These are phyloP conservation scores for Flaveria sonorensis DNA, from an alignment of 129 eudicot species.

Conservation along the genomic window DNA sequence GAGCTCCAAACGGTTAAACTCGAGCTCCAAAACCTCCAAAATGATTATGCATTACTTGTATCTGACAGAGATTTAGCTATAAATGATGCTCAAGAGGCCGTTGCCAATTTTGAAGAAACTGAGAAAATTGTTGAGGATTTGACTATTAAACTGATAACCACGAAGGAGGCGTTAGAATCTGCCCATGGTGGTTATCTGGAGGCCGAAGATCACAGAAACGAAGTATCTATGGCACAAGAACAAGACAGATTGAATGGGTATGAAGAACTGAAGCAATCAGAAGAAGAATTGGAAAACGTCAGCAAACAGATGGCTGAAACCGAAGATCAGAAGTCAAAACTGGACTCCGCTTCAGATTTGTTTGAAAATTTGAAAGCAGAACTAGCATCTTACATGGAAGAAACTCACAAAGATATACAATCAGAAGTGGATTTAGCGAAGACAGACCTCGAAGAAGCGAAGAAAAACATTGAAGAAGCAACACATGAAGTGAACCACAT, in stretches of 20 bases:
- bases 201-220: conserved; percentile 75
- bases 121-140: conserved; percentile 74
- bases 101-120: conserved; percentile 47
- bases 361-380: conserved; percentile 57
- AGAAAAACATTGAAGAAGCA: conserved; percentile 50
- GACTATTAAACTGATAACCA: conserved; percentile 66
- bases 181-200: conserved; percentile 85
- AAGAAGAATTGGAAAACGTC: conserved; percentile 57
- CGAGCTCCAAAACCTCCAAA: conserved; percentile 54
- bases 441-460: conserved; percentile 64
- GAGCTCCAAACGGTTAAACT: conserved; percentile 51
- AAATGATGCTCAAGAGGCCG: conserved; percentile 60
- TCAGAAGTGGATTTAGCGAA: conserved; percentile 47
- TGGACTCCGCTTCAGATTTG: conserved; percentile 51
- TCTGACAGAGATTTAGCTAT: conserved; percentile 57
- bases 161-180: conserved; percentile 71
- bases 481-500: conserved; percentile 47
- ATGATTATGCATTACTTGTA: conserved; percentile 46
- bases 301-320: conserved; percentile 44
- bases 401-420: conserved; percentile 47
- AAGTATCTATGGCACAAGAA: conserved; percentile 61
- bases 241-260: conserved; percentile 60
- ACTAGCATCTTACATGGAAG: conserved; percentile 74
- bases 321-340: conserved; percentile 53
- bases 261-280: conserved; percentile 58